Conservation (phyloP, 768 basidiomycete species). For the Suillus ampliporus region DNA sequence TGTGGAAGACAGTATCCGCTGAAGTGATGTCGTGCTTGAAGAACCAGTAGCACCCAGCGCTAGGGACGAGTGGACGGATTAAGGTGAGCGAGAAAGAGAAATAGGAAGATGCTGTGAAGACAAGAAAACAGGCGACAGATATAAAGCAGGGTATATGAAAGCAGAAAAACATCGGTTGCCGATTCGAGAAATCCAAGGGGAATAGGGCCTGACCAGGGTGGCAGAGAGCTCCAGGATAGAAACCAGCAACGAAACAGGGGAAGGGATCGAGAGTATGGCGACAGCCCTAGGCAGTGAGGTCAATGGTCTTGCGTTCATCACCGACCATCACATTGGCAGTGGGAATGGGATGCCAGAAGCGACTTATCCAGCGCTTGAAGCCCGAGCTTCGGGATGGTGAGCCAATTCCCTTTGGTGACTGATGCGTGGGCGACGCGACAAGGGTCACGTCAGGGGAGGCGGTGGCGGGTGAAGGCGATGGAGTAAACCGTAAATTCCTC, state of each 20-base stretch:
- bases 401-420: neutral
- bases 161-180: neutral
- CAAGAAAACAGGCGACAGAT: neutral
- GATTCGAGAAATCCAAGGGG: neutral
- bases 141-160: constrained; percentile 3
- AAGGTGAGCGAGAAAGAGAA: neutral
- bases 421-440: constrained; percentile 8
- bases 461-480: neutral
- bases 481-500: neutral
- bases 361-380: constrained; percentile 14
- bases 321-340: constrained; percentile 6
- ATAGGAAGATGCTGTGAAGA: neutral
- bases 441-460: constrained; percentile 6
- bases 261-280: neutral
- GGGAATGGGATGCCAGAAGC: constrained; percentile 14
- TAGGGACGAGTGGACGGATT: neutral
- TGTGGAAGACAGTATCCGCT: constrained; percentile 4
- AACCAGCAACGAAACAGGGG: neutral
- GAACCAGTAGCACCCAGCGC: neutral
- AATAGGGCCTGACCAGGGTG: neutral
- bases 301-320: constrained; percentile 11
- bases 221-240: neutral
- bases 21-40: constrained; percentile 1
- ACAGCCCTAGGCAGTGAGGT: constrained; percentile 1
- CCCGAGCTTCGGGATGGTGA: constrained; percentile 2